These are phyloP conservation scores for Dryas alaskensis DNA, from an alignment of 306 rosid genomes.

Conservation along the genomic window DNA sequence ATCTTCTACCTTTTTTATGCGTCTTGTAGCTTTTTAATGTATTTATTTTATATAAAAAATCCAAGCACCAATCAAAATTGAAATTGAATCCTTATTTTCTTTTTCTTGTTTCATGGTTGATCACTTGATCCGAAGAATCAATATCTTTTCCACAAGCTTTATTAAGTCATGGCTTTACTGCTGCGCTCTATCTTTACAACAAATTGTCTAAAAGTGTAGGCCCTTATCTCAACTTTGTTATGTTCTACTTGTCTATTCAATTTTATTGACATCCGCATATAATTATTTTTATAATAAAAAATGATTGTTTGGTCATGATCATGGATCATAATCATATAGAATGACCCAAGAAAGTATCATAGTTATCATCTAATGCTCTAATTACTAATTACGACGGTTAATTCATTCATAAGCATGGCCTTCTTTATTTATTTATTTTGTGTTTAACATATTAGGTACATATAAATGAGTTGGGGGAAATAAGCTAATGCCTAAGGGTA, in stretches of 20 bases:
- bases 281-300: neutral
- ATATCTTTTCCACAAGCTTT: slow-evolving; percentile 25
- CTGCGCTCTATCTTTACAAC: slow-evolving; percentile 24
- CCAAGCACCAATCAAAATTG: slow-evolving; percentile 3
- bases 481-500: too few species aligned
- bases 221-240: slow-evolving; percentile 19
- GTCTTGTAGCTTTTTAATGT: slow-evolving; percentile 4
- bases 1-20: neutral
- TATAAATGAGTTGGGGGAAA: too few species aligned
- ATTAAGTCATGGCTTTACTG: slow-evolving; percentile 17
- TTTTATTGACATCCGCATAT: neutral
- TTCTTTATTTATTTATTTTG: neutral
- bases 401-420: neutral
- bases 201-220: slow-evolving; percentile 28
- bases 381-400: neutral
- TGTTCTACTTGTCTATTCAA: slow-evolving; percentile 12
- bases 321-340: slow-evolving; percentile 14
- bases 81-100: neutral
- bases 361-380: neutral
- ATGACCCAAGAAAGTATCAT: neutral
- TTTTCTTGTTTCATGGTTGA: slow-evolving; percentile 5
- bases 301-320: slow-evolving; percentile 19
- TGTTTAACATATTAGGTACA: neutral
- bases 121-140: slow-evolving; percentile 14
- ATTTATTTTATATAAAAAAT: slow-evolving; percentile 5